Percentiles rank a stretch among this genome's conserved stretches.
phyloP scores from a whole-genome alignment of 495 filamentous ascomycete species.

The Thermothielavioides terrestris region DNA sequence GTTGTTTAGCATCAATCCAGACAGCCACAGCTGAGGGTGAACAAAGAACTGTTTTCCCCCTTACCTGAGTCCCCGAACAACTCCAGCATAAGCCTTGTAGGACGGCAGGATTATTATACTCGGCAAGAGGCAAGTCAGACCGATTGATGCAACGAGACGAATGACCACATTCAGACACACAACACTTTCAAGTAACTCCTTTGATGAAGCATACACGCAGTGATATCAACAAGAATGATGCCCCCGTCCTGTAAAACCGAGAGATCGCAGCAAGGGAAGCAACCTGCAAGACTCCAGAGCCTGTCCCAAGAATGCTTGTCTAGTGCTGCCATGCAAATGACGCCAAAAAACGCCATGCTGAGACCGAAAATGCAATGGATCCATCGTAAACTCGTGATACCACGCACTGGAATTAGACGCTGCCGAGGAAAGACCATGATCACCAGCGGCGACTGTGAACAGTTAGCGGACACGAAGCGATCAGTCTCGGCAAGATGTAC shows the following conservation, averaged over 20 bases:
- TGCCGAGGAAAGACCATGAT: too few relatives aligned
- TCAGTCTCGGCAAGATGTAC: neutral
- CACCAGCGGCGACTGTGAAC: slow-evolving; percentile 1
- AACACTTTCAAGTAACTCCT: neutral
- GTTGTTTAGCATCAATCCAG: too few relatives aligned
- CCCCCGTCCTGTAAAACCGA: neutral
- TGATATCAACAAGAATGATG: neutral
- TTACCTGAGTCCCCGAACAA: too few relatives aligned
- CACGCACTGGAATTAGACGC: too few relatives aligned
- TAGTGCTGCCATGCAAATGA: neutral
- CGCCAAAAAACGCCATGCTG: neutral
- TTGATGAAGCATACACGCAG: neutral
- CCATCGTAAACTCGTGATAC: neutral
- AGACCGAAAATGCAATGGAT: neutral
- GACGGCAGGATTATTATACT: too few relatives aligned
- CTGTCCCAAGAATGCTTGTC: neutral
- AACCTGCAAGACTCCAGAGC: neutral
- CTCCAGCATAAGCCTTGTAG: too few relatives aligned
- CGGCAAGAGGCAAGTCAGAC: too few relatives aligned
- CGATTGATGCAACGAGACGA: too few relatives aligned
- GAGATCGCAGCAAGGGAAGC: neutral
- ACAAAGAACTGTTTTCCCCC: too few relatives aligned
- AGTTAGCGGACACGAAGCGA: neutral
- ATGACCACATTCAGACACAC: too few relatives aligned
- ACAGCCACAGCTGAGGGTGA: too few relatives aligned